A percentile compares a stretch with the other conserved stretches of the same genome.
These are phyloP conservation scores for Fusarium bulbicola DNA, from an alignment of 2,329 filamentous ascomycete genomes.

Conservation along the genomic window DNA sequence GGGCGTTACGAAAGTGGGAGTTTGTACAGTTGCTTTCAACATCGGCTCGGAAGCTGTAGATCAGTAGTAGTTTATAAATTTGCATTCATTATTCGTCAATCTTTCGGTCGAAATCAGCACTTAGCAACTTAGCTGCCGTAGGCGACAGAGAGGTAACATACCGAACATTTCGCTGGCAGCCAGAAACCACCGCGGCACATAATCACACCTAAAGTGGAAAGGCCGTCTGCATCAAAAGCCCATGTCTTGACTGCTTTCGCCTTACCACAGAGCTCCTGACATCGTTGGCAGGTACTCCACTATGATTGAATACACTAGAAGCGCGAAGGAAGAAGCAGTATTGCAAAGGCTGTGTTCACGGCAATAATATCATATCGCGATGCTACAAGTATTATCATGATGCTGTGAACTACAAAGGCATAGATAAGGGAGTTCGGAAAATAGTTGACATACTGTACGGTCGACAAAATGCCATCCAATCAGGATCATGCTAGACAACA, in stretches of 20 bases:
- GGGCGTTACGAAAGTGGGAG: rapidly evolving
- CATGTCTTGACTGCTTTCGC: rapidly evolving
- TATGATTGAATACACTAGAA: too few relatives aligned
- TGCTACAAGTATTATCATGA: too few relatives aligned
- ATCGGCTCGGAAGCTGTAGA: rapidly evolving
- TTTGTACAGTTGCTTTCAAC: rapidly evolving
- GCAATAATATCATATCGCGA: too few relatives aligned
- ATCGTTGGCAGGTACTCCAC: too few relatives aligned
- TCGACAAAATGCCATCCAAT: too few relatives aligned
- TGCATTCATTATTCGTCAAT: rapidly evolving
- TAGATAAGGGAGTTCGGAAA: too few relatives aligned
- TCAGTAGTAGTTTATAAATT: rapidly evolving
- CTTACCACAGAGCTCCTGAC: background rate
- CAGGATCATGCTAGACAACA: too few relatives aligned
- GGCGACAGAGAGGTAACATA: rapidly evolving
- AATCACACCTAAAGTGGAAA: rapidly evolving
- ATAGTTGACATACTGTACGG: too few relatives aligned
- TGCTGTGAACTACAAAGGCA: too few relatives aligned
- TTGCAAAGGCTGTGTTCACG: too few relatives aligned
- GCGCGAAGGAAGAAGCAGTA: background rate
- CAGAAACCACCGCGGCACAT: rapidly evolving
- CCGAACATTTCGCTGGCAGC: rapidly evolving
- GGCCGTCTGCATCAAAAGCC: rapidly evolving
- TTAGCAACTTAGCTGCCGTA: background rate
- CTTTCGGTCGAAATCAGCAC: rapidly evolving